A percentile compares a stretch with the other conserved stretches of the same genome.
phyloP scores from a whole-genome alignment of 768 basidiomycete species.

The Rubroboletus satanas region DNA sequence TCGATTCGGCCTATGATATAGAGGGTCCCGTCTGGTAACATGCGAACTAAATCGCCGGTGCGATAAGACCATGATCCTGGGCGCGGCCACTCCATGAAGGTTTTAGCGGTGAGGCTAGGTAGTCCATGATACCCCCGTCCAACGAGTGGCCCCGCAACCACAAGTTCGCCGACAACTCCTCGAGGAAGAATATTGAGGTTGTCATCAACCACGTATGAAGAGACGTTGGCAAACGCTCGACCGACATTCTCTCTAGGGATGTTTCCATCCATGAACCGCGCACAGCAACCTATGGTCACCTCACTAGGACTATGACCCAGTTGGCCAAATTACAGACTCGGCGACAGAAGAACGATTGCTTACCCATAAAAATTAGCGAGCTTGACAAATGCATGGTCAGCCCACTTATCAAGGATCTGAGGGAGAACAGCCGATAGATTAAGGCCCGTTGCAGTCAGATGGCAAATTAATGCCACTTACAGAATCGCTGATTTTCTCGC shows the following conservation, averaged over 20 bases:
- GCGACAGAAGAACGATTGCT: background rate
- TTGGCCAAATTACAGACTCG: background rate
- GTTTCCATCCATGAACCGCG: constrained; percentile 38
- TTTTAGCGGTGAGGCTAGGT: constrained; percentile 42
- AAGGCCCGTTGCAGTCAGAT: background rate
- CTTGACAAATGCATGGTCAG: constrained; percentile 40
- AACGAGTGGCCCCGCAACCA: constrained; percentile 48
- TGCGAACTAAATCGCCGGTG: constrained; percentile 48
- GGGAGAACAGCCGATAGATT: background rate
- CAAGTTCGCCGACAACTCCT: constrained; percentile 45
- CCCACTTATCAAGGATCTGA: constrained; percentile 46
- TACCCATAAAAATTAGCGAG: constrained; percentile 51
- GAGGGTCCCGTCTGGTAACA: constrained; percentile 46
- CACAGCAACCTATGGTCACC: constrained; percentile 50
- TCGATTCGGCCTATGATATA: constrained; percentile 51
- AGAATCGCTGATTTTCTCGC: constrained; percentile 51
- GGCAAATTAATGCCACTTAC: constrained; percentile 27
- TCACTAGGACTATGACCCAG: constrained; percentile 41
- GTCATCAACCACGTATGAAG: constrained; percentile 41
- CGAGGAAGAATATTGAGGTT: constrained; percentile 41
- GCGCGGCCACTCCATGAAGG: constrained; percentile 43
- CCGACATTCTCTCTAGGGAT: constrained; percentile 45
- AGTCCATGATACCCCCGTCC: constrained; percentile 48
- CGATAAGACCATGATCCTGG: constrained; percentile 42
- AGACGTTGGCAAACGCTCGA: constrained; percentile 34